phyloP scores from a whole-genome alignment of 805 yeast genomes.

The Myxozyma sirexii region DNA sequence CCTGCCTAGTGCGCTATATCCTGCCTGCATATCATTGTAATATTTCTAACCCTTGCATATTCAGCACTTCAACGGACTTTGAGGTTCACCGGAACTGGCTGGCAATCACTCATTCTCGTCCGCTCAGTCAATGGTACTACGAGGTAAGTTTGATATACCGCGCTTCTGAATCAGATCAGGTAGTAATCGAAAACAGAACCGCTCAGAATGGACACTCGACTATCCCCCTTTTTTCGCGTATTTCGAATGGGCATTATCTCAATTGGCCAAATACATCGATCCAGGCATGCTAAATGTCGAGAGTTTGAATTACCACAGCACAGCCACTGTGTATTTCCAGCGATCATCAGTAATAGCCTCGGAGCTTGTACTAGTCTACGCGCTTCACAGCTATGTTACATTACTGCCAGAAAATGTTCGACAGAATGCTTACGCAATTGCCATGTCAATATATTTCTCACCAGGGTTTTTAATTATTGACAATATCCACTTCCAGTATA shows the following conservation, averaged over 20 bases:
- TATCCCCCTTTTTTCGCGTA: slow-evolving; percentile 98
- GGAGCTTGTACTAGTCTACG: slow-evolving; percentile 69
- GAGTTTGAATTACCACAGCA: slow-evolving; percentile 32
- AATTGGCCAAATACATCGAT: slow-evolving; percentile 38
- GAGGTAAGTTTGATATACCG: slow-evolving; percentile 47
- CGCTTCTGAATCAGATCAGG: not conserved
- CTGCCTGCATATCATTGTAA: not conserved
- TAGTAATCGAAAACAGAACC: slow-evolving; percentile 43
- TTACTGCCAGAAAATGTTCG: slow-evolving; percentile 34
- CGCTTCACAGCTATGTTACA: slow-evolving; percentile 53
- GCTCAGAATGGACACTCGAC: slow-evolving; percentile 89
- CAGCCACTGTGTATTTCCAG: slow-evolving; percentile 58
- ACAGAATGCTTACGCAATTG: slow-evolving; percentile 68
- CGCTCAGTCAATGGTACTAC: slow-evolving; percentile 77
- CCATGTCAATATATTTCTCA: slow-evolving; percentile 77
- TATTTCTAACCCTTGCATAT: not conserved
- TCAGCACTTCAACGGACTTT: slow-evolving; percentile 75
- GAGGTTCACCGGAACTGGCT: slow-evolving; percentile 98
- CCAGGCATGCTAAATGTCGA: slow-evolving; percentile 31
- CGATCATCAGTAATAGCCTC: slow-evolving; percentile 75
- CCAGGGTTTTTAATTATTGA: slow-evolving; percentile 92
- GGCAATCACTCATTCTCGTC: slow-evolving; percentile 79
- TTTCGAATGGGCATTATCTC: slow-evolving; percentile 81
- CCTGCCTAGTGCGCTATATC: slow-evolving; percentile 65
- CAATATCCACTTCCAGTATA: slow-evolving; percentile 96